Base-by-base conservation (phyloP, 2,329 filamentous ascomycete species). In the Trichoderma semiorbis region DNA sequence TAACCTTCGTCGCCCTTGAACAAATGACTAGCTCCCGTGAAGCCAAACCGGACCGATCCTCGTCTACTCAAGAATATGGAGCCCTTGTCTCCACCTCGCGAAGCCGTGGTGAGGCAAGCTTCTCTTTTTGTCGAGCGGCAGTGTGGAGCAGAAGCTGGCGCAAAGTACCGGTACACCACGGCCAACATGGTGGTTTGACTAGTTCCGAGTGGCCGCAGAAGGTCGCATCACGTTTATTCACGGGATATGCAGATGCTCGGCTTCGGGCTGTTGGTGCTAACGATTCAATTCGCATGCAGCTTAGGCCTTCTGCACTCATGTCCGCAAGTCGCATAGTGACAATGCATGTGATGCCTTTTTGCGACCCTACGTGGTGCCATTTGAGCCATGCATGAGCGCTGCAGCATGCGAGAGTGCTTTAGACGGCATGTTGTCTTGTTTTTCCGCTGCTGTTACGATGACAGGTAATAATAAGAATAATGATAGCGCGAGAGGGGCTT, bases 281-380 rank as follows among this genome's bases (percentile, higher is more conserved):
- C 28, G 57, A n/a, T 53, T 69, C 28, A 43, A n/a, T 53, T 69
- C 66, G n/a, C 43, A 30, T 60, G 26, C 16, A 60, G 55, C 8
- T 69, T 50, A 60, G 55, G 32, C 12, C 53, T 18, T 32, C 65
- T 60, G 55, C 55, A 50, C 36, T 69, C 28, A 32, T 50, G 2
- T 69, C 57, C 58, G 32, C 18, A 62, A 50, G 57, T 32, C 57
- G 57, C 57, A 66, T 65, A 67, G 69, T 61, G 36, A 67, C 66
- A n/a, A 61, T 63, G 70, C 70, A 72, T 69, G 70, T 72, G 70
- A 72, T 72, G 70, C 65, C 34, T 24, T 12, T 53, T 55, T 72
- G 36, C 57, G n/a, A 72, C 69, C 63, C 63, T 71, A 55, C 63
- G 36, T 67, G 69, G 63, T 53, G 57, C 55, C 69, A 58, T 66